Conservation (phyloP, 495 filamentous ascomycete species). For the Aspergillus mulundensis region DNA sequence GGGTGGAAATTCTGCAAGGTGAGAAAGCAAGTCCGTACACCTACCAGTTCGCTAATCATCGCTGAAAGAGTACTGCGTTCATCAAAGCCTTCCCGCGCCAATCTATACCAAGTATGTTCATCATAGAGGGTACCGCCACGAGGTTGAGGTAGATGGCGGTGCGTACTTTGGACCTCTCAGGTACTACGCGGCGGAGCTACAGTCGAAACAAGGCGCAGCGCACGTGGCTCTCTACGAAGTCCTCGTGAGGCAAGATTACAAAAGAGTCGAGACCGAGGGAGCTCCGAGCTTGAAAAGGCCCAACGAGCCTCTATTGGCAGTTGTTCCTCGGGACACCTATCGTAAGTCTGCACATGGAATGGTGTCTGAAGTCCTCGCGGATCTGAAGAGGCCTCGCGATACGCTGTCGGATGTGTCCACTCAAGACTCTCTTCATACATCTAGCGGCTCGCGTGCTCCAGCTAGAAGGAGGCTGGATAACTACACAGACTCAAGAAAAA, state of each 20-base stretch:
- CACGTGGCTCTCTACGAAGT: conserved; percentile 27
- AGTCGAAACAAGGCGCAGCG: conserved; percentile 27
- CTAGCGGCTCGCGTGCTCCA: not conserved
- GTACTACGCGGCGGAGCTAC: conserved; percentile 16
- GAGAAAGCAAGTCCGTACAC: conserved; percentile 3
- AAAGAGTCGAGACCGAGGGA: not conserved
- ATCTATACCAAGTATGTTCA: conserved; percentile 19
- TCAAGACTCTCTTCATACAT: not conserved
- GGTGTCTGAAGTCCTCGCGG: not conserved
- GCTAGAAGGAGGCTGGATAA: not conserved
- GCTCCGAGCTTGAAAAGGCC: conserved; percentile 3
- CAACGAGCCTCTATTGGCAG: conserved; percentile 2
- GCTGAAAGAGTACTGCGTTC: conserved; percentile 24
- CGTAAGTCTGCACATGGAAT: not conserved
- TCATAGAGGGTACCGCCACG: conserved; percentile 21
- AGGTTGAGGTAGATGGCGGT: conserved; percentile 17
- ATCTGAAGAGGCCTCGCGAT: not conserved
- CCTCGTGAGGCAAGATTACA: conserved; percentile 9
- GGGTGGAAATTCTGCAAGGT: conserved; percentile 29
- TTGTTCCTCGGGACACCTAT: conserved; percentile 11
- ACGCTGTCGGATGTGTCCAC: not conserved
- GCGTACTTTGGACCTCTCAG: conserved; percentile 15
- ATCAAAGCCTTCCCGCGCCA: conserved; percentile 15
- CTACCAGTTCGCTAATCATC: not conserved
- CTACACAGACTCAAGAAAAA: not conserved